These are phyloP conservation scores for Dactylellina cionopaga DNA, from an alignment of 2,329 filamentous ascomycete genomes.

Conservation along the genomic window DNA sequence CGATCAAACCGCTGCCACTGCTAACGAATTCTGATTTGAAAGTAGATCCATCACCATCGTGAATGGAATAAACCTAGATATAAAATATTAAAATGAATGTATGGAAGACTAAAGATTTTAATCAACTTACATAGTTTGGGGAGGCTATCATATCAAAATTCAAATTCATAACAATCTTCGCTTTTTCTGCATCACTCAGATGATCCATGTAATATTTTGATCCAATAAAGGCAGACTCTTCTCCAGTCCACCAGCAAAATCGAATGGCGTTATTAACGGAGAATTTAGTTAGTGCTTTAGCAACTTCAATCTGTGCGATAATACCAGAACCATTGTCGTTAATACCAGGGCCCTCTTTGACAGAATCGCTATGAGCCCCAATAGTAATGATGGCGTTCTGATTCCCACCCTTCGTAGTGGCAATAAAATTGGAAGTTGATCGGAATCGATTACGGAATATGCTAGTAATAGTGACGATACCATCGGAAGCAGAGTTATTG, in stretches of 20 bases:
- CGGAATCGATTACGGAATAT: constrained; percentile 63
- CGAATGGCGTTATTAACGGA: constrained; percentile 69
- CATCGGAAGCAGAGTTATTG: constrained; percentile 56
- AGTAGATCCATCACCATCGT: constrained; percentile 68
- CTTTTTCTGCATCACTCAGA: constrained; percentile 64
- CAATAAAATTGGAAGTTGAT: constrained; percentile 69
- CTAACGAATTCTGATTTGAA: constrained; percentile 67
- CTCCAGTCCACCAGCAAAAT: constrained; percentile 73
- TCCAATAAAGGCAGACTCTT: constrained; percentile 69
- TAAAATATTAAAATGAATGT: too few species aligned
- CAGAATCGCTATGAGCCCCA: constrained; percentile 71
- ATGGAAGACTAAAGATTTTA: too few species aligned
- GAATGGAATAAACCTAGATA: constrained; percentile 58
- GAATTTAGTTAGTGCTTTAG: constrained; percentile 69
- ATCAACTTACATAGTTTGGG: constrained; percentile 66
- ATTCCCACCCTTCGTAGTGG: constrained; percentile 69
- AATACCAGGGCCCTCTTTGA: constrained; percentile 71
- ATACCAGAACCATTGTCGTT: constrained; percentile 73
- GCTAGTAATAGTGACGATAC: constrained; percentile 60
- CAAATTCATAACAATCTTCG: constrained; percentile 73
- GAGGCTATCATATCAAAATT: constrained; percentile 78
- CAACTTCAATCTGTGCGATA: constrained; percentile 69
- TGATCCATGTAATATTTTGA: constrained; percentile 68
- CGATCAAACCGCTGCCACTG: constrained; percentile 67
- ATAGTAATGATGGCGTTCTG: constrained; percentile 69